Percentiles rank a stretch among this genome's conserved stretches.
Conservation (phyloP, 2,329 filamentous ascomycete genomes). For the Zalaria sp. region DNA sequence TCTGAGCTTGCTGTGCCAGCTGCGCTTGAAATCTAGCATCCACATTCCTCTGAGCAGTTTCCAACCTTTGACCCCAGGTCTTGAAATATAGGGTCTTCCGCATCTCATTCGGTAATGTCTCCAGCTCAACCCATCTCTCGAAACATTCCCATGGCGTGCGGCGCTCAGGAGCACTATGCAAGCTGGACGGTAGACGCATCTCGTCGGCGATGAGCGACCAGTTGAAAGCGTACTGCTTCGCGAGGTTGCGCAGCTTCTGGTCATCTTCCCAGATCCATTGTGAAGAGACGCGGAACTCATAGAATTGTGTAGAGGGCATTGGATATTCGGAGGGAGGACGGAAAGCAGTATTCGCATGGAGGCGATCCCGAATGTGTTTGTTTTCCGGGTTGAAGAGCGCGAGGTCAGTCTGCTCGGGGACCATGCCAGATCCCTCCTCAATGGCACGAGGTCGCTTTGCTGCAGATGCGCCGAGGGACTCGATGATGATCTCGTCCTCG, state of each 20-base stretch:
- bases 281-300: constrained; percentile 72
- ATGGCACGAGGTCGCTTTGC: constrained; percentile 12
- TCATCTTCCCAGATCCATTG: constrained; percentile 89
- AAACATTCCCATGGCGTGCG: constrained; percentile 98
- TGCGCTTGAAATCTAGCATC: constrained; percentile 43
- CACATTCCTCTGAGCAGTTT: constrained; percentile 47
- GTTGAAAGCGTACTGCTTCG: constrained; percentile 91
- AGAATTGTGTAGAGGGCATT: constrained; percentile 85
- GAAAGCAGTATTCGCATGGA: constrained; percentile 87
- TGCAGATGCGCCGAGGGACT: not conserved
- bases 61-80: constrained; percentile 48
- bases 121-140: constrained; percentile 85
- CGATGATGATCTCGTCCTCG: constrained; percentile 3
- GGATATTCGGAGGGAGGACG: constrained; percentile 78
- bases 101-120: constrained; percentile 85
- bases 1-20: constrained; percentile 41
- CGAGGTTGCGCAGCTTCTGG: constrained; percentile 70
- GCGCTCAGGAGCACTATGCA: constrained; percentile 74
- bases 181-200: constrained; percentile 58
- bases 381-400: constrained; percentile 83
- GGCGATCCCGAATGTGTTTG: constrained; percentile 74
- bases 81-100: constrained; percentile 93
- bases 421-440: constrained; percentile 31
- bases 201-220: constrained; percentile 89
- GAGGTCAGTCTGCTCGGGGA: constrained; percentile 59